Conservation (phyloP, 805 yeast species). For the Metschnikowia lachancei region DNA sequence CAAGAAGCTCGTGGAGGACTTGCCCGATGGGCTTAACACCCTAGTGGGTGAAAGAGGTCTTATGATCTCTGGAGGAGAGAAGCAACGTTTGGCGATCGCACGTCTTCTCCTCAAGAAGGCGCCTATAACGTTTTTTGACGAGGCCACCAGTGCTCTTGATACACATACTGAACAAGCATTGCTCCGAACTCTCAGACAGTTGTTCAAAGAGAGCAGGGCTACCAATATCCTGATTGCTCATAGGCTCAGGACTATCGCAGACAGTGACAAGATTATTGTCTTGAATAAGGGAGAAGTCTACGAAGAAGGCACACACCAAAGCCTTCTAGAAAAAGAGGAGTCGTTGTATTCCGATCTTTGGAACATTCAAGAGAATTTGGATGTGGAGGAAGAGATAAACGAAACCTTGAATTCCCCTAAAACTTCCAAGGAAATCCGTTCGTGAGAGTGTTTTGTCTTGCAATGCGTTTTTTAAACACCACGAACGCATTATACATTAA, state of each 20-base stretch:
- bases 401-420: neutral
- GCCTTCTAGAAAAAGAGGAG: slow-evolving; percentile 48
- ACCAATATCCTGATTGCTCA: slow-evolving; percentile 94
- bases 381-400: slow-evolving; percentile 37
- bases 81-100: slow-evolving; percentile 92
- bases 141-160: slow-evolving; percentile 94
- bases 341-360: slow-evolving; percentile 80
- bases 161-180: slow-evolving; percentile 92
- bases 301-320: slow-evolving; percentile 84
- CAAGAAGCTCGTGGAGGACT: slow-evolving; percentile 54
- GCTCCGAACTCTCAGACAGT: slow-evolving; percentile 65
- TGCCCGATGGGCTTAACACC: slow-evolving; percentile 84
- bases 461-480: no score
- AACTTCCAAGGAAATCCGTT: neutral
- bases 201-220: slow-evolving; percentile 53
- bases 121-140: slow-evolving; percentile 92
- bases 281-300: slow-evolving; percentile 71
- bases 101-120: slow-evolving; percentile 82
- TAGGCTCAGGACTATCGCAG: slow-evolving; percentile 88
- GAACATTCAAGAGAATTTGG: slow-evolving; percentile 86
- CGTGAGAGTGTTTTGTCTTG: neutral
- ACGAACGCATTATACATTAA: no score
- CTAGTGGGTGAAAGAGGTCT: slow-evolving; percentile 96
- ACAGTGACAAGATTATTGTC: slow-evolving; percentile 89
- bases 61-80: slow-evolving; percentile 99